Conservation (phyloP, 306 rosid genomes). For the Phaseolus lunatus region DNA sequence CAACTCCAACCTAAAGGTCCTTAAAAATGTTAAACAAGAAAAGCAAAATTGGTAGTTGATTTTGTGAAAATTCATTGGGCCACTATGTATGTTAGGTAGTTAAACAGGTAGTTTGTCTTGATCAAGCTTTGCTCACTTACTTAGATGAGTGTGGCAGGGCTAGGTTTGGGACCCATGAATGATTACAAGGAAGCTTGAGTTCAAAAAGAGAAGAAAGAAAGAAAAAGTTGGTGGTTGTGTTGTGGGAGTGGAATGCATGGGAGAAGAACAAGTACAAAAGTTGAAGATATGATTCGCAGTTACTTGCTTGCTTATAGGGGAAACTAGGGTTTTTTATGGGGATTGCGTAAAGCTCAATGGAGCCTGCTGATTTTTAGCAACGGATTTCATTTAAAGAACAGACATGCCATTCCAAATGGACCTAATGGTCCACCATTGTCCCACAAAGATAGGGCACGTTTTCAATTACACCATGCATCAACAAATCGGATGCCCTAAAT, state of each 20-base stretch:
- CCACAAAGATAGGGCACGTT: slow-evolving; percentile 50
- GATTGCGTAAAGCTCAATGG: slow-evolving; percentile 70
- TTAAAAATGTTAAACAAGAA: not conserved
- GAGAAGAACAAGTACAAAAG: slow-evolving; percentile 39
- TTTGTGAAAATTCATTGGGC: slow-evolving; percentile 16
- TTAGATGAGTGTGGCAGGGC: not conserved
- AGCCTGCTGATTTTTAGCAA: slow-evolving; percentile 32
- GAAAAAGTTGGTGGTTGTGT: slow-evolving; percentile 33
- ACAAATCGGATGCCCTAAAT: slow-evolving; percentile 37
- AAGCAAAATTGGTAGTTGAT: not conserved
- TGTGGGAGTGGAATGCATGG: slow-evolving; percentile 35
- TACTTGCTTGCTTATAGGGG: slow-evolving; percentile 55
- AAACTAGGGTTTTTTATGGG: slow-evolving; percentile 54
- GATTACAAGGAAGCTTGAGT: slow-evolving; percentile 41
- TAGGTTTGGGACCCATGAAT: slow-evolving; percentile 39
- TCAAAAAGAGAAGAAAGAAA: slow-evolving; percentile 22
- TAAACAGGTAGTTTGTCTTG: slow-evolving; percentile 34
- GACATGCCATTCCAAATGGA: slow-evolving; percentile 47
- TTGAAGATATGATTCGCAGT: slow-evolving; percentile 49
- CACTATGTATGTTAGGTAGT: slow-evolving; percentile 26
- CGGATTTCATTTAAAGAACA: slow-evolving; percentile 40
- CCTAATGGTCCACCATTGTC: slow-evolving; percentile 50
- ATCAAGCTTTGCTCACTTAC: slow-evolving; percentile 19
- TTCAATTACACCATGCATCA: slow-evolving; percentile 48
- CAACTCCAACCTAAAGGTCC: not conserved